Base-by-base conservation (phyloP, 2,329 filamentous ascomycete genomes). In the Colletotrichum liaoningense region DNA sequence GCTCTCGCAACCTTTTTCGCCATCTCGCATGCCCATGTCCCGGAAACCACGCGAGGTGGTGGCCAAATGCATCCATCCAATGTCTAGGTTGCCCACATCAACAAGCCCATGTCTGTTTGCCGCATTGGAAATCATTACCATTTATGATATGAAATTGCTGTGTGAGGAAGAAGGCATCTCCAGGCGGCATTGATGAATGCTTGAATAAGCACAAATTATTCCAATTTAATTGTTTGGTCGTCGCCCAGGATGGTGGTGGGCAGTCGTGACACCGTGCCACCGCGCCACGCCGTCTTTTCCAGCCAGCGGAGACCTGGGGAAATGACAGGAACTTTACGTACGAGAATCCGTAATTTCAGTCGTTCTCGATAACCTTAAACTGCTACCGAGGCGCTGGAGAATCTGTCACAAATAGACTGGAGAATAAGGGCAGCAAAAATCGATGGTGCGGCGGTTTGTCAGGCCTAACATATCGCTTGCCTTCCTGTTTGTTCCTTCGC, bases 281-380 rank as follows among this genome's bases (percentile, higher is more conserved):
- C 35, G 59, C 49, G 67, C 28, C 52, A 63, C 24, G 58, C 65
- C 30, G 30, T 69, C 2, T 38, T 42, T 33, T 14, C 52, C 42
- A 42, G 54, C 11, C 11, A 9, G 62, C 54, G 55, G 42, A 33
- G 59, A 73, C 24, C 46, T 65, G 70, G 67, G 60, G 67, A 62
- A 55, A 66, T 26, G 66, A 59, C 52, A 42, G 26, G 26, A 24
- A 14, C 11, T 54, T 70, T 73, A 73, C 70, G 70, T 73, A 73
- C 70, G 30, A 42, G 52, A 73, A 65, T 65, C 67, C 56, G 42
- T 55, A 64, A 42, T 49, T 69, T 19, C 12, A n/a, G 12, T 3
- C 22, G 42, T 22, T 26, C 46, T 56, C 19, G 70, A 73, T 73
- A 70, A 70, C 60, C 70, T 73, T 70, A 70, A 65, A 62, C 55